Base-by-base conservation (phyloP, 208 protist genomes). In the Plasmodiophora brassicae region DNA sequence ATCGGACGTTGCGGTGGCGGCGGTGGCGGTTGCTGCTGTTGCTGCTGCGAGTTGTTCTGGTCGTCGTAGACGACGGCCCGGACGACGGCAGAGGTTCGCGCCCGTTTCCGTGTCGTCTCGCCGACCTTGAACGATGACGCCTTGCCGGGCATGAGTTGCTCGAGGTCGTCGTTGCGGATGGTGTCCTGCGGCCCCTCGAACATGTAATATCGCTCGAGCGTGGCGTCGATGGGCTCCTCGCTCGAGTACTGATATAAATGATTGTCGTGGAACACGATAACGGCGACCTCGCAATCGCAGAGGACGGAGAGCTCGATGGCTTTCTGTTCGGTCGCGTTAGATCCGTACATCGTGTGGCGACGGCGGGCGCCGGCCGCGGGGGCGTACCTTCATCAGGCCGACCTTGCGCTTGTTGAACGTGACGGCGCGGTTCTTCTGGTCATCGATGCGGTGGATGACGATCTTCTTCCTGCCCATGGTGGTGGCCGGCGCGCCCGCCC, bases 251-350 rank as follows among this genome's bases (percentile, higher is more conserved):
- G 65, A 78, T 78, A 78, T 22, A 86, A 45, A n/a, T 60, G 45
- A 32, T 22, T 53, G 8, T n/a, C 83, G 32, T 45, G 92, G 83
- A 94, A 93, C 1, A 95, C 90, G 50, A 95, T 93, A 10, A 95
- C 46, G 41, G 91, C 91, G 32, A 95, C 92, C 39, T 95, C 92
- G 65, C 94, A 95, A 87, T 94, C 93, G 71, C 94, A 95, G 0
- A 95, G 89, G 45, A 95, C 91, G n/a, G 92, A 94, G 10, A 95
- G 84, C 85, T 95, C 94, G 84, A 94, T 94, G n/a, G 94, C 94
- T 85, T 95, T 95, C 87, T 95, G n/a, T n/a, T n/a, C n/a, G n/a
- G n/a, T n/a, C n/a, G n/a, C n/a, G n/a, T n/a, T n/a, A n/a, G n/a
- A n/a, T n/a, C n/a, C n/a, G n/a, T n/a, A n/a, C n/a, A n/a, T n/a